Conservation (phyloP, 139 green algal genomes). For the Dunaliella sp. region DNA sequence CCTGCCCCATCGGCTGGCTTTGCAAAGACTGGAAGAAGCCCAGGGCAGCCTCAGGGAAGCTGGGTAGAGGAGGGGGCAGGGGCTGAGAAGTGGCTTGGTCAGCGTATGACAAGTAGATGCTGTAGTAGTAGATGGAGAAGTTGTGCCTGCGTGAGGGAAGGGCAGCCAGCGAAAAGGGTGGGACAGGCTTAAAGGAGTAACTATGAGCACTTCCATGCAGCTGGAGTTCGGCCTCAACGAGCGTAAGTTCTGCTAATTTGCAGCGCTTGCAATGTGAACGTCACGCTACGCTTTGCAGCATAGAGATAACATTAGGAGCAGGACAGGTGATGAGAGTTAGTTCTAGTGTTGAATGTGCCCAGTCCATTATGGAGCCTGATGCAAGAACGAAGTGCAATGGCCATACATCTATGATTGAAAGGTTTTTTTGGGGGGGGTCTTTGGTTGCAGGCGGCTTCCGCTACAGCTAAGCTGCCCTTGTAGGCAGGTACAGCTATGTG, state of each 20-base stretch:
- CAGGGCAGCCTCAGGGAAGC: neutral
- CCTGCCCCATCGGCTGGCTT: neutral
- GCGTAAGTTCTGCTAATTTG: neutral
- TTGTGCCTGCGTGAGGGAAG: slow-evolving; percentile 75
- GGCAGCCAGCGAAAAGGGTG: neutral
- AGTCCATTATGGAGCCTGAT: too few species aligned
- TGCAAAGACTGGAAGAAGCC: neutral
- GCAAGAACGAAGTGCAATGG: too few species aligned
- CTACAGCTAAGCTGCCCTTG: too few species aligned
- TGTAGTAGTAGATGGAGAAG: slow-evolving; percentile 88
- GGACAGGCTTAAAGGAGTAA: neutral
- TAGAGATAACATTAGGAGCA: too few species aligned
- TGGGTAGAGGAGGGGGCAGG: neutral
- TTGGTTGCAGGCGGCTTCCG: too few species aligned
- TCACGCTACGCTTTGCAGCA: neutral
- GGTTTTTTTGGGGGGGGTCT: too few species aligned
- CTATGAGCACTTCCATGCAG: neutral
- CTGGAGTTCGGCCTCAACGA: neutral
- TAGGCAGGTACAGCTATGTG: too few species aligned
- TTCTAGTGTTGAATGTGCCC: too few species aligned
- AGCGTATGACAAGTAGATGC: slow-evolving; percentile 65
- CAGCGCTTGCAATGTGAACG: neutral
- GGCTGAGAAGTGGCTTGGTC: slow-evolving; percentile 8
- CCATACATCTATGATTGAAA: too few species aligned
- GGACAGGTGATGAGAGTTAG: too few species aligned